phyloP scores from a whole-genome alignment of 768 basidiomycete genomes.

The Cystofilobasidium capitatum region DNA sequence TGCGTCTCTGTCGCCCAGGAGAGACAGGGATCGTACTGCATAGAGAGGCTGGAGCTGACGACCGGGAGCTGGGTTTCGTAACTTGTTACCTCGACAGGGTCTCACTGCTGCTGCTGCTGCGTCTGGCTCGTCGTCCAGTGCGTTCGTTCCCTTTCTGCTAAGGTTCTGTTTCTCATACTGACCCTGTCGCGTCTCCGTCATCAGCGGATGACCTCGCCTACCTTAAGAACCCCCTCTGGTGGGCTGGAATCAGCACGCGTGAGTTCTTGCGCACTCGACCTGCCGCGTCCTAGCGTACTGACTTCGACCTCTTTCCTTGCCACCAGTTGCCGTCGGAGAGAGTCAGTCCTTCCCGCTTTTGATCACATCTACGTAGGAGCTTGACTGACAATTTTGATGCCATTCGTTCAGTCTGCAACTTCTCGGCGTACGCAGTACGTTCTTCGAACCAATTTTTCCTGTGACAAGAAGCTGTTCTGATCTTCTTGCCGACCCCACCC shows the following conservation, averaged over 20 bases:
- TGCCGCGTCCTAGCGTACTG: no score
- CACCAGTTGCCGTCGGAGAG: slow-evolving; percentile 82
- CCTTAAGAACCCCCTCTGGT: slow-evolving; percentile 88
- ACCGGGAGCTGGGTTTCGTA: no score
- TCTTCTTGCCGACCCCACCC: slow-evolving; percentile 35
- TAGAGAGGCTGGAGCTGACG: no score
- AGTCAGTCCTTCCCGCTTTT: slow-evolving; percentile 44
- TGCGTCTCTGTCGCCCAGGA: no score
- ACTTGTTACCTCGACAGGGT: slow-evolving; percentile 18
- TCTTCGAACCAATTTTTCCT: background rate
- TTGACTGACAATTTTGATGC: background rate
- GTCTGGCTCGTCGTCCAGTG: no score
- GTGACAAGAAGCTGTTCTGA: no score
- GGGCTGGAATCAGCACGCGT: slow-evolving; percentile 90
- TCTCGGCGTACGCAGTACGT: slow-evolving; percentile 18
- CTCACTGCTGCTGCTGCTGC: slow-evolving; percentile 24
- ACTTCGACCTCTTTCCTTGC: background rate
- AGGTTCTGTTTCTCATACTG: no score
- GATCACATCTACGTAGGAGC: background rate
- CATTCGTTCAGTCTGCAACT: slow-evolving; percentile 23
- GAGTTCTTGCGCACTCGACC: slow-evolving; percentile 43
- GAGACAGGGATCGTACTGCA: no score
- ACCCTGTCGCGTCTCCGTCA: background rate
- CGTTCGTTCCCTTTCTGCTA: no score
- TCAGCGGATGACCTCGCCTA: slow-evolving; percentile 76